Percentiles rank a stretch among this genome's conserved stretches.
Conservation (phyloP, 2,329 filamentous ascomycete genomes). For the Colletotrichum orbiculare region DNA sequence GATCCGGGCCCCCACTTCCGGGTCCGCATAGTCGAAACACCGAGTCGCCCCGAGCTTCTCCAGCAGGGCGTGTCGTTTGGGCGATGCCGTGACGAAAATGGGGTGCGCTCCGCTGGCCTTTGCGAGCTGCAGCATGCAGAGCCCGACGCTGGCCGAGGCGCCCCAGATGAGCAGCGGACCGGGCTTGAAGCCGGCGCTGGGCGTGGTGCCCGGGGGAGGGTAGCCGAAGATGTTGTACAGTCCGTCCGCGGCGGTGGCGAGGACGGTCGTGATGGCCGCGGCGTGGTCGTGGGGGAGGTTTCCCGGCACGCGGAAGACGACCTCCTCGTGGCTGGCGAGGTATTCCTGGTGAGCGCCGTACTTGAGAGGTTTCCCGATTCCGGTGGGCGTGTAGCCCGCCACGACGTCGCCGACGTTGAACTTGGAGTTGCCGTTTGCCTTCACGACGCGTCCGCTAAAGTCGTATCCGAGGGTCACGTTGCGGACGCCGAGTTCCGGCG, state of each 20-base stretch:
- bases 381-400: slow-evolving; percentile 15
- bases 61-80: slow-evolving; percentile 46
- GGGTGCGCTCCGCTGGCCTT: slow-evolving; percentile 43
- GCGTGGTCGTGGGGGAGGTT: slow-evolving; percentile 33
- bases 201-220: slow-evolving; percentile 21
- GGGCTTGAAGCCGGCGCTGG: slow-evolving; percentile 14
- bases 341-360: slow-evolving; percentile 28
- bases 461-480: slow-evolving; percentile 24
- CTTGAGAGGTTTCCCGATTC: slow-evolving; percentile 14
- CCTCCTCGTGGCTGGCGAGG: slow-evolving; percentile 17
- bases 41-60: slow-evolving; percentile 46
- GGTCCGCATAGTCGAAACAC: slow-evolving; percentile 48
- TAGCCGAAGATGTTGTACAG: slow-evolving; percentile 39
- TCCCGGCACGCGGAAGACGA: slow-evolving; percentile 19
- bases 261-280: slow-evolving; percentile 32
- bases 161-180: slow-evolving; percentile 50
- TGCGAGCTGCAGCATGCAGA: slow-evolving; percentile 49
- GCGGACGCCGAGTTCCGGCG: slow-evolving; percentile 1
- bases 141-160: slow-evolving; percentile 48
- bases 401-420: slow-evolving; percentile 20
- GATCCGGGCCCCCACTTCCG: slow-evolving; percentile 13
- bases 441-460: slow-evolving; percentile 24
- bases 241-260: slow-evolving; percentile 39
- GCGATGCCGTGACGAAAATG: slow-evolving; percentile 48
- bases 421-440: background rate